These are phyloP conservation scores for Yamadazyma sp. DNA, from an alignment of 805 yeast genomes.

Conservation along the genomic window DNA sequence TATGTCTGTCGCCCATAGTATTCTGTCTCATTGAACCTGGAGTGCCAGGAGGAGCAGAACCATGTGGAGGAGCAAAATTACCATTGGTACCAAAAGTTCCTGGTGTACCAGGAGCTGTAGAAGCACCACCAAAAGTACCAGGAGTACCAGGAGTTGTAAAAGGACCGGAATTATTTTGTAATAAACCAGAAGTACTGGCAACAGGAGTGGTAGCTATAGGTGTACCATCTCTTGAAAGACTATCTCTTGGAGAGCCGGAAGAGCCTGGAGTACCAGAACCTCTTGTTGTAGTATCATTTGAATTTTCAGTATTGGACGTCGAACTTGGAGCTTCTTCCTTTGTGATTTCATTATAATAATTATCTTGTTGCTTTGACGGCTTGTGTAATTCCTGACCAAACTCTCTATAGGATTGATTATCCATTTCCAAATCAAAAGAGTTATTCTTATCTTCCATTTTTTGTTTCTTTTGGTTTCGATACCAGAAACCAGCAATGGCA, in stretches of 20 bases:
- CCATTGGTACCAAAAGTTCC: slow-evolving; percentile 3
- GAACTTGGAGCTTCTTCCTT: background rate
- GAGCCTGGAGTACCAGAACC: background rate
- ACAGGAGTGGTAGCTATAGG: background rate
- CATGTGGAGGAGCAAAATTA: too few relatives aligned
- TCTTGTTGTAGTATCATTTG: too few relatives aligned
- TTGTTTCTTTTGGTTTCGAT: slow-evolving; percentile 29
- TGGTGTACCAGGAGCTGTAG: slow-evolving; percentile 5
- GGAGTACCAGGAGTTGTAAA: slow-evolving; percentile 2
- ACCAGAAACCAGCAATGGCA: slow-evolving; percentile 23
- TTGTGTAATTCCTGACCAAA: slow-evolving; percentile 37
- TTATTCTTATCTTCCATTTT: slow-evolving; percentile 27
- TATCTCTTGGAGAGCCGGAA: background rate
- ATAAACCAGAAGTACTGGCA: background rate
- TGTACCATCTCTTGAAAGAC: background rate
- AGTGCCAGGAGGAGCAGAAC: background rate
- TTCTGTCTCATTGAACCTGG: background rate
- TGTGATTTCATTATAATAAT: background rate
- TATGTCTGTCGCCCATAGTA: slow-evolving; percentile 4
- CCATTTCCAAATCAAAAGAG: slow-evolving; percentile 35
- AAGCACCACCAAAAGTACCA: background rate
- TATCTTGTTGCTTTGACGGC: too few relatives aligned
- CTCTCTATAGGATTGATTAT: slow-evolving; percentile 28
- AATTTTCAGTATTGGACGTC: background rate
- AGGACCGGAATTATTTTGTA: background rate